Evolutionary conservation across 1,284 basidiomycete species (phyloP).

Genomic region (Caloboletus firmus): DNA sequence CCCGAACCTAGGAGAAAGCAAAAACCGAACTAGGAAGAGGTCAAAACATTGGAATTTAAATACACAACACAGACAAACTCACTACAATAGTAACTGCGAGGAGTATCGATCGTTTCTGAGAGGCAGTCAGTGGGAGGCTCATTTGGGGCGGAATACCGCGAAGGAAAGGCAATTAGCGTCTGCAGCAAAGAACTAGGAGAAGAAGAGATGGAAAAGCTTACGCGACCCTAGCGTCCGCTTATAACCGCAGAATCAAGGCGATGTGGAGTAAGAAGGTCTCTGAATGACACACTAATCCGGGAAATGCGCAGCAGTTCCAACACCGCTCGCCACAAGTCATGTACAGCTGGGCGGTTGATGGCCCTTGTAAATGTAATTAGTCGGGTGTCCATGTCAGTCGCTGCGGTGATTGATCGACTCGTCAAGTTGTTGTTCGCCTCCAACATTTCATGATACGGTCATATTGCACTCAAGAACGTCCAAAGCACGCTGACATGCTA

Average conservation of each 20-base stretch:
- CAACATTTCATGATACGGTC: not conserved
- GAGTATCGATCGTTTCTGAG: slow-evolving; percentile 34
- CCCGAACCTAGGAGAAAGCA: slow-evolving; percentile 25
- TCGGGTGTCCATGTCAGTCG: too few species aligned
- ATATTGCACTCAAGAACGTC: not conserved
- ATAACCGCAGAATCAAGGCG: slow-evolving; percentile 5
- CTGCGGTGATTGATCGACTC: not conserved
- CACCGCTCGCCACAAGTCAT: not conserved
- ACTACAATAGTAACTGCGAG: slow-evolving; percentile 31
- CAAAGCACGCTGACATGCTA: not conserved
- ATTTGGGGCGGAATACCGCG: slow-evolving; percentile 13
- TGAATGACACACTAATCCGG: not conserved
- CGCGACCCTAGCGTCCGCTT: not conserved
- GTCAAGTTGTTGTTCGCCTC: not conserved
- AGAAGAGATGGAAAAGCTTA: not conserved
- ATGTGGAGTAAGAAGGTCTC: too few species aligned
- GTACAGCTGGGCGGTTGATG: not conserved
- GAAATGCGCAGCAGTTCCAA: slow-evolving; percentile 1
- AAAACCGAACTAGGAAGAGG: slow-evolving; percentile 15
- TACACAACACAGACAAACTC: not conserved
- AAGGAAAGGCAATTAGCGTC: not conserved
- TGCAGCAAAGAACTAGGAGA: not conserved
- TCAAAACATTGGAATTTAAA: not conserved
- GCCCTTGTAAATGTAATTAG: too few species aligned
- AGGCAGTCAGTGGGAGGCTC: slow-evolving; percentile 28